Evolutionary conservation across 2,329 filamentous ascomycete species (phyloP).

Genomic region (Sodiomyces alkalinus): DNA sequence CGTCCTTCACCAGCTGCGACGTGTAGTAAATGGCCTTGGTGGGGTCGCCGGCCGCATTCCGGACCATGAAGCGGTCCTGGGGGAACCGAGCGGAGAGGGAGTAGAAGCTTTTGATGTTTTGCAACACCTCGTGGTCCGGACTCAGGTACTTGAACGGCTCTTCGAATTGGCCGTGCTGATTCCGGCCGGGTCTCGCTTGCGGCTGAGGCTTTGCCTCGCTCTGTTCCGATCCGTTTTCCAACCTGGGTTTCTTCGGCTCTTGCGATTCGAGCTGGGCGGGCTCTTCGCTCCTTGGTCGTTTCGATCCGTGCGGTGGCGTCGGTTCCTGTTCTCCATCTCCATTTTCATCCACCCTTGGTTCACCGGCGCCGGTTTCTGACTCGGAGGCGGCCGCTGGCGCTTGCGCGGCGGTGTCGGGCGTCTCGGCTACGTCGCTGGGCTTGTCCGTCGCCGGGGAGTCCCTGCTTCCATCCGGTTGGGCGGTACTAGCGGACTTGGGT

Average conservation of each 20-base stretch:
- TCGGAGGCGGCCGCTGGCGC: constrained; percentile 6
- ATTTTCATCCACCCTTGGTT: constrained; percentile 3
- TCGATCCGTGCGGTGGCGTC: constrained; percentile 11
- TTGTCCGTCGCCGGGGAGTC: not conserved
- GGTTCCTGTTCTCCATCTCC: too few species aligned
- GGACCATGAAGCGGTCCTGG: constrained; percentile 83
- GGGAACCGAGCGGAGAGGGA: constrained; percentile 73
- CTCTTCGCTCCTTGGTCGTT: constrained; percentile 17
- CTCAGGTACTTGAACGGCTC: constrained; percentile 91
- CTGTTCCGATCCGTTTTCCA: constrained; percentile 22
- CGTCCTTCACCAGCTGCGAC: constrained; percentile 66
- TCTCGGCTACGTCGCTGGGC: not conserved
- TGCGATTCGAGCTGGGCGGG: constrained; percentile 16
- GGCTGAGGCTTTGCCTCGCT: constrained; percentile 10
- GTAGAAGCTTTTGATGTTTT: constrained; percentile 72
- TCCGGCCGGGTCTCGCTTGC: constrained; percentile 22
- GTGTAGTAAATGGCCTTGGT: constrained; percentile 97
- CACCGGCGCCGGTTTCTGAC: constrained; percentile 7
- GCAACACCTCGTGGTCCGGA: constrained; percentile 58
- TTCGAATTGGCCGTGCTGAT: constrained; percentile 45
- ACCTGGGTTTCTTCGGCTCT: constrained; percentile 25
- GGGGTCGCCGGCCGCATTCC: constrained; percentile 76
- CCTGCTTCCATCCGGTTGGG: constrained; percentile 5
- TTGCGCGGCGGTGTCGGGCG: constrained; percentile 6
- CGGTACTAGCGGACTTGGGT: constrained; percentile 43